Percentiles rank a stretch among this genome's conserved stretches.
phyloP scores from a whole-genome alignment of 2,329 filamentous ascomycete species.

The Ceratocystis alfenasii region DNA sequence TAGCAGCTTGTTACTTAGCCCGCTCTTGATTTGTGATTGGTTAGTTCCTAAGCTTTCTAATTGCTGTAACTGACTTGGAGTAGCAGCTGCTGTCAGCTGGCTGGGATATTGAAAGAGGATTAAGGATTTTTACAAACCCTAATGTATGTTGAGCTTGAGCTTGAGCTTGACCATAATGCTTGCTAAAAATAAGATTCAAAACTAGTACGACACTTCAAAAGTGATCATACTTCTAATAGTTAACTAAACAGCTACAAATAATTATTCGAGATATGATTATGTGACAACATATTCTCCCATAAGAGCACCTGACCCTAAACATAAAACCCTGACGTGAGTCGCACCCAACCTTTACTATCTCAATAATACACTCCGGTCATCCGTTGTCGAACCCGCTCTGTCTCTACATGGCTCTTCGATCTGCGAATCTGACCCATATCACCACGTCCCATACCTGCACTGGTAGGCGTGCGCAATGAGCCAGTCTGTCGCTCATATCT shows the following conservation, averaged over 20 bases:
- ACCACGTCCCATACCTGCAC: background rate
- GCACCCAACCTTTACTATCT: background rate
- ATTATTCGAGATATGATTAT: too few species aligned
- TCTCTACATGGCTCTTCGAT: slow-evolving; percentile 41
- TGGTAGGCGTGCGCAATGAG: background rate
- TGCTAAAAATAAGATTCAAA: too few species aligned
- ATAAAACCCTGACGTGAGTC: background rate
- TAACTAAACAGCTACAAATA: too few species aligned
- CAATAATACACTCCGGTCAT: slow-evolving; percentile 21
- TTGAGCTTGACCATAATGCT: too few species aligned
- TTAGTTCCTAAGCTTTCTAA: background rate
- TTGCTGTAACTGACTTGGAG: background rate
- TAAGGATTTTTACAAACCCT: too few species aligned
- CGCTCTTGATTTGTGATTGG: background rate
- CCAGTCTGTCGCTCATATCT: slow-evolving; percentile 11
- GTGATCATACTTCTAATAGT: too few species aligned
- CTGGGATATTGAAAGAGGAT: background rate
- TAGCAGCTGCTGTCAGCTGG: background rate
- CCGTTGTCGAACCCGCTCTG: slow-evolving; percentile 34
- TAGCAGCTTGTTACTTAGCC: background rate
- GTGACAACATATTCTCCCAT: too few species aligned
- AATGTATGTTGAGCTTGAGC: too few species aligned
- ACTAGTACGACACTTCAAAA: too few species aligned
- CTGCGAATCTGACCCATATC: slow-evolving; percentile 26
- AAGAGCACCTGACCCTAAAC: too few species aligned